phyloP scores from a whole-genome alignment of 208 protist species.

The Leishmania turanica region DNA sequence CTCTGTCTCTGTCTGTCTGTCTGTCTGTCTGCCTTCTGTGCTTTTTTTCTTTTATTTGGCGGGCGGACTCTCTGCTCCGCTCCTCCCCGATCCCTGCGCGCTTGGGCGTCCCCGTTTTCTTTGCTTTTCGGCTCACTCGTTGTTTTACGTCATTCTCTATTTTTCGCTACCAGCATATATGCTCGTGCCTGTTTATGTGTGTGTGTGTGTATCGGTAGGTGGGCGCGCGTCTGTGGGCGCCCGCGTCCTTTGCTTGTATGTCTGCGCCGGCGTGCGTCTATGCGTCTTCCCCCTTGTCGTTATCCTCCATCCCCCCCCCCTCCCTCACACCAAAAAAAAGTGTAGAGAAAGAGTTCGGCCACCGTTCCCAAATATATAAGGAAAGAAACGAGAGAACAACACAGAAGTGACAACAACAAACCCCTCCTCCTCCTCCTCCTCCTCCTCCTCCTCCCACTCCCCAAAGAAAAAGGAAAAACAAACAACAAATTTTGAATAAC shows the following conservation, averaged over 20 bases:
- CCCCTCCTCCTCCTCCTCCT: too few relatives aligned
- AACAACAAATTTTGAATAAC: too few relatives aligned
- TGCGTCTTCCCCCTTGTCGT: too few relatives aligned
- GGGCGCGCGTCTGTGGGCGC: neutral
- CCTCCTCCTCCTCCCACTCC: too few relatives aligned
- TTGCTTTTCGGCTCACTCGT: too few relatives aligned
- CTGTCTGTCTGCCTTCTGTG: neutral
- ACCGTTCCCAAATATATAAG: neutral
- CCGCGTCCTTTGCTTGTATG: neutral
- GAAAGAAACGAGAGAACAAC: neutral
- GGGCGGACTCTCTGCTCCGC: neutral
- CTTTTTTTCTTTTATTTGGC: neutral
- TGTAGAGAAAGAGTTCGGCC: too few relatives aligned
- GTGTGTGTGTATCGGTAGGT: too few relatives aligned
- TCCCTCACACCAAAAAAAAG: too few relatives aligned
- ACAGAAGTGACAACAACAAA: too few relatives aligned
- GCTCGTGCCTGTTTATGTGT: neutral
- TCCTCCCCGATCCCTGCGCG: neutral
- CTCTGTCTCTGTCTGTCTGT: neutral
- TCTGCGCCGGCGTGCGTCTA: neutral
- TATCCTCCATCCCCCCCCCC: too few relatives aligned
- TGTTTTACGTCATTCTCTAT: neutral
- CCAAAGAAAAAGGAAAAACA: too few relatives aligned
- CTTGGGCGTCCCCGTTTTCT: neutral
- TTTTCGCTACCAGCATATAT: neutral